Percentiles rank a stretch among this genome's conserved stretches.
Conservation (phyloP, 1,284 basidiomycete genomes). For the Cryptococcus floricola region DNA sequence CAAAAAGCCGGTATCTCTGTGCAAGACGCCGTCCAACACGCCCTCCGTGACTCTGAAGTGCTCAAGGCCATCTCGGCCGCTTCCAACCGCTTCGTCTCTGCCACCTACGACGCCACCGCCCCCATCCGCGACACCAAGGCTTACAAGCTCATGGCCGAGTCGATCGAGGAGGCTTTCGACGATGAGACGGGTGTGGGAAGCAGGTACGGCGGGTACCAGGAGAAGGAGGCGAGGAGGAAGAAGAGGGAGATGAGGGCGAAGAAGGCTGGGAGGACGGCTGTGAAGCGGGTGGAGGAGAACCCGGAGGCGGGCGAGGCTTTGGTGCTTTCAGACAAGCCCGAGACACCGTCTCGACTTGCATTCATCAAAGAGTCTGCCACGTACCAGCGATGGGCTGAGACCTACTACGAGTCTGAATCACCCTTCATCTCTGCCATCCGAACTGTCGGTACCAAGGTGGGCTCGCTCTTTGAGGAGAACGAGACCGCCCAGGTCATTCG, state of each 20-base stretch:
- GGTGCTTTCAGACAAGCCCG: slow-evolving; percentile 61
- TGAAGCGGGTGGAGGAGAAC: slow-evolving; percentile 61
- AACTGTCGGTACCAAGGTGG: slow-evolving; percentile 77
- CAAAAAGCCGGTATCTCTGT: slow-evolving; percentile 85
- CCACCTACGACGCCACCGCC: slow-evolving; percentile 72
- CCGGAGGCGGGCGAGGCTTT: slow-evolving; percentile 81
- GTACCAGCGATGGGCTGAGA: slow-evolving; percentile 56
- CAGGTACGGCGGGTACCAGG: slow-evolving; percentile 89
- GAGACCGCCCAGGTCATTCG: slow-evolving; percentile 92
- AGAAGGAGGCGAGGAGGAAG: slow-evolving; percentile 76
- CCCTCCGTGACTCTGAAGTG: slow-evolving; percentile 88
- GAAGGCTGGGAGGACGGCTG: slow-evolving; percentile 69
- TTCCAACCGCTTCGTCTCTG: slow-evolving; percentile 70
- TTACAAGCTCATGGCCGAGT: slow-evolving; percentile 87
- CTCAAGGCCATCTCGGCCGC: slow-evolving; percentile 72
- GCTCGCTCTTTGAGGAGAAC: slow-evolving; percentile 89
- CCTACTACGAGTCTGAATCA: slow-evolving; percentile 91
- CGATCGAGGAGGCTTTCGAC: slow-evolving; percentile 86
- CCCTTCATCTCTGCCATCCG: slow-evolving; percentile 78
- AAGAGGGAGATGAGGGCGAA: slow-evolving; percentile 69
- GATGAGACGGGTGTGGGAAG: slow-evolving; percentile 62
- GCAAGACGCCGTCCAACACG: slow-evolving; percentile 86
- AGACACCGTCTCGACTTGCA: slow-evolving; percentile 53
- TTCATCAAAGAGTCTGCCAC: slow-evolving; percentile 58
- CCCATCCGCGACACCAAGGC: slow-evolving; percentile 92